These are phyloP conservation scores for Epichloe coenophiala DNA, from an alignment of 2,329 filamentous ascomycete species.

Conservation along the genomic window DNA sequence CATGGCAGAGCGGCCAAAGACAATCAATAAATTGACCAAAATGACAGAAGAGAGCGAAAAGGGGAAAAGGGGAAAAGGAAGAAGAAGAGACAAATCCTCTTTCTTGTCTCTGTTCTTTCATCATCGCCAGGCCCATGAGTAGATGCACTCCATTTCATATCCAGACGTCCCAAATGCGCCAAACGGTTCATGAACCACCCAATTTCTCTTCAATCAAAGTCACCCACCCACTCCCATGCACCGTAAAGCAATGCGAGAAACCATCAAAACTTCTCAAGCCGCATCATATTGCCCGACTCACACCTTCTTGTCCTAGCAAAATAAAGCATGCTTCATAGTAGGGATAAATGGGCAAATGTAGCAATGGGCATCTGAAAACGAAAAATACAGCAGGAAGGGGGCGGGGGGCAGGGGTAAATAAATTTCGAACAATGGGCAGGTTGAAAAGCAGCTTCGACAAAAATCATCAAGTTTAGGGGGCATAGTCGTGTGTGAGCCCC, in stretches of 20 bases:
- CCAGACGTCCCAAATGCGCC: conserved; percentile 2
- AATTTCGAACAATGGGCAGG: too few species aligned
- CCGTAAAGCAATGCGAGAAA: conserved; percentile 1
- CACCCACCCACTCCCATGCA: not conserved
- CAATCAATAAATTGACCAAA: not conserved
- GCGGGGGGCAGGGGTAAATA: too few species aligned
- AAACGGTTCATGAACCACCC: not conserved
- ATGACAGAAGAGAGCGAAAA: too few species aligned
- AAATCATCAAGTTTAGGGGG: not conserved
- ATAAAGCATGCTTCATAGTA: not conserved
- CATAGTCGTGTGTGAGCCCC: not conserved
- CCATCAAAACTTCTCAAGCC: not conserved
- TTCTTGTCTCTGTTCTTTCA: not conserved
- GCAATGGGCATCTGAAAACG: not conserved
- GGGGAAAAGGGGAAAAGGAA: not conserved
- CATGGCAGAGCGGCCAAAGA: too few species aligned
- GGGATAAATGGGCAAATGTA: not conserved
- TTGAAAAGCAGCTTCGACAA: not conserved
- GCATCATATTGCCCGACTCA: not conserved
- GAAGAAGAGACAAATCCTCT: not conserved
- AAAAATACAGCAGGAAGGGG: not conserved
- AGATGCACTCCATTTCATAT: not conserved
- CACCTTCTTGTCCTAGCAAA: not conserved
- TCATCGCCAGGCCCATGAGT: not conserved
- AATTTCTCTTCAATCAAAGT: not conserved